Evolutionary conservation across 2,329 filamentous ascomycete species (phyloP), one percentile per base, ranked within the genome.

Genomic region (Ceratocystiopsis brevicomis): DNA sequence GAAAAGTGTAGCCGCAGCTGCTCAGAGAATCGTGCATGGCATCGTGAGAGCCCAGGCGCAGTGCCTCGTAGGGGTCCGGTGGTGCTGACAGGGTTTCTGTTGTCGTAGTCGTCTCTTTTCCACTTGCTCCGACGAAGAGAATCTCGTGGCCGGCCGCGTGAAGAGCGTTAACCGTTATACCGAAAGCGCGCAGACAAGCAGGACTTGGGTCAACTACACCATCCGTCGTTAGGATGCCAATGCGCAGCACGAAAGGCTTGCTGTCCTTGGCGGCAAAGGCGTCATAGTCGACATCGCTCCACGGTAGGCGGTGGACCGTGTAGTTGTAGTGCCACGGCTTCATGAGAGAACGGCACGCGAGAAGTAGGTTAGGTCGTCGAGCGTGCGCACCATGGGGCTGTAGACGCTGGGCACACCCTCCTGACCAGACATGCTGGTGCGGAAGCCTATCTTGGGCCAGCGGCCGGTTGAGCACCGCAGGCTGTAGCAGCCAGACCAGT

Each of bases 341-440:
- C 76, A 90, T 88, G 41, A 63, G 44, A 95, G 72, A 44, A 95
- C 64, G 9, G 76, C 72, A 42, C 76, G 75, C 4, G 83, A 82
- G 58, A 95, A 95, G 61, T 93, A 94, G 1, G 70, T 71, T 47
- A 95, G 63, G 55, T 95, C 87, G 49, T 77, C 72, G 46, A 94
- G 61, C 0, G 86, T 94, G 43, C 86, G 72, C 3, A 87, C 75
- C 88, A 96, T 95, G 6, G 87, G 87, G 45, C 82, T 88, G 61
- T 87, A 94, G 17, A 94, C 85, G 49, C 80, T 83, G 1, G 84
- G 77, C 32, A 95, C 76, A 1, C 86, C 87, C 56, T 95, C 88
- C 57, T 95, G 86, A 0, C 88, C 88, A 0, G 82, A 76, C 85
- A 94, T 94, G 53, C 81, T 87, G 0, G 87, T 94, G 48, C 73